phyloP scores from a whole-genome alignment of 768 basidiomycete species.

The Hortiboletus campestris region DNA sequence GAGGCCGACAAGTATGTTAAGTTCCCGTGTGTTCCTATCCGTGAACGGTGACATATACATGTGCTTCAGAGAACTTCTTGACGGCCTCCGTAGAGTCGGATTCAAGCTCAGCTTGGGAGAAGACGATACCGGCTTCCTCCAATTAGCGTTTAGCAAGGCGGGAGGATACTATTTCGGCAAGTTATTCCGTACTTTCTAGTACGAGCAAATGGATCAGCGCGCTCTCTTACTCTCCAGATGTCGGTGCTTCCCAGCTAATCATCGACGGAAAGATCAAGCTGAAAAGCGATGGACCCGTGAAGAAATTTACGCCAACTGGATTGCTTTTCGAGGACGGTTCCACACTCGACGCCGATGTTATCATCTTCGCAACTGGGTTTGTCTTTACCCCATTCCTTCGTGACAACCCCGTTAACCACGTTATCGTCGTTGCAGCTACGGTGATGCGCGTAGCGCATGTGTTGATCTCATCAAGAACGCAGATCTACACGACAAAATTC shows the following conservation, averaged over 20 bases:
- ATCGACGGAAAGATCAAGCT: constrained; percentile 49
- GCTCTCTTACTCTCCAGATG: constrained; percentile 26
- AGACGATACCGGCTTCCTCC: constrained; percentile 49
- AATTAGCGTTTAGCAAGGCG: constrained; percentile 45
- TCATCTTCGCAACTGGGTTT: constrained; percentile 30
- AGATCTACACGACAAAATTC: constrained; percentile 20
- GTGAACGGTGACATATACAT: background rate
- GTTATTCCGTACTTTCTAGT: background rate
- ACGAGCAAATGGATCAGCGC: background rate
- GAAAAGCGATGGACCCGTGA: constrained; percentile 22
- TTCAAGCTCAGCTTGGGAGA: constrained; percentile 54
- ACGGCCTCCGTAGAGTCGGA: constrained; percentile 54
- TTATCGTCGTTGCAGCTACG: constrained; percentile 10
- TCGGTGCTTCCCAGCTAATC: constrained; percentile 42
- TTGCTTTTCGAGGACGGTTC: constrained; percentile 29
- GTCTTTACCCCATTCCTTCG: background rate
- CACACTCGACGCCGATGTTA: constrained; percentile 46
- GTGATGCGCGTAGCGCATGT: constrained; percentile 18
- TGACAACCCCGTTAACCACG: background rate
- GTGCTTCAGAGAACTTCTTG: constrained; percentile 44
- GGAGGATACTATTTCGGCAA: constrained; percentile 71
- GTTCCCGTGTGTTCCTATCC: constrained; percentile 6
- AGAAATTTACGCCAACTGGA: constrained; percentile 35
- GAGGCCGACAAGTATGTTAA: constrained; percentile 54
- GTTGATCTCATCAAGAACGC: constrained; percentile 19